Evolutionary conservation across 345 rosid species (phyloP), one percentile per base, ranked within the genome.

Genomic region (Ceriops zippeliana): DNA sequence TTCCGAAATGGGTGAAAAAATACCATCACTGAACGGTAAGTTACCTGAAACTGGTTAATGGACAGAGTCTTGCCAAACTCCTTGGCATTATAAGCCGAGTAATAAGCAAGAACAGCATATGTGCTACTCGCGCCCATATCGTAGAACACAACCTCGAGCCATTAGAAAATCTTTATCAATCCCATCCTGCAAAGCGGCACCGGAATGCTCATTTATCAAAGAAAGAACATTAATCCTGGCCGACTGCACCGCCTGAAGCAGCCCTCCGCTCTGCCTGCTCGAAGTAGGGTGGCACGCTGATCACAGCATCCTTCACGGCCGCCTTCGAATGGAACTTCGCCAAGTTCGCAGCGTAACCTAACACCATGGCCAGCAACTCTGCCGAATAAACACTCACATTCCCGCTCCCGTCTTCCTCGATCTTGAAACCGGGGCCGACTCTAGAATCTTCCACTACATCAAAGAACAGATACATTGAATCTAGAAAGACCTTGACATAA

Each of bases 161-260:
- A 65, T 96, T 96, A 1, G 90, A 77, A 58, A 96, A 79, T 96
- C 93, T 80, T 96, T 96, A 73, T 95, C 98, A 72, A 95, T 95
- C 74, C 98, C 98, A 73, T 95, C 90, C 83, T 92, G 98, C 81
- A 95, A 87, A 16, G 99, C 99, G 0, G 97, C 99, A 53, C 98
- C 98, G 0, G 97, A 86, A 72, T 87, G 97, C 82, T 95, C 98
- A 72, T 90, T 86, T 35, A 80, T 77, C 76, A 96, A 66, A 0
- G 97, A 82, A 63, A 96, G 91, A 53, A 87, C 97, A 78, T 90
- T 92, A 61, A 92, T 84, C 51, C 97, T 98, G 1, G 92, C 99
- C 83, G 92, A 75, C 66, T 89, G 87, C 1, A 98, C 90, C 2
- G 98, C 98, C 82, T 83, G 89, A 62, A 87, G 58, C 86, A 96